These are phyloP conservation scores for Saccharomyces cerevisiae DNA, from an alignment of 805 yeast genomes.

Conservation along the genomic window DNA sequence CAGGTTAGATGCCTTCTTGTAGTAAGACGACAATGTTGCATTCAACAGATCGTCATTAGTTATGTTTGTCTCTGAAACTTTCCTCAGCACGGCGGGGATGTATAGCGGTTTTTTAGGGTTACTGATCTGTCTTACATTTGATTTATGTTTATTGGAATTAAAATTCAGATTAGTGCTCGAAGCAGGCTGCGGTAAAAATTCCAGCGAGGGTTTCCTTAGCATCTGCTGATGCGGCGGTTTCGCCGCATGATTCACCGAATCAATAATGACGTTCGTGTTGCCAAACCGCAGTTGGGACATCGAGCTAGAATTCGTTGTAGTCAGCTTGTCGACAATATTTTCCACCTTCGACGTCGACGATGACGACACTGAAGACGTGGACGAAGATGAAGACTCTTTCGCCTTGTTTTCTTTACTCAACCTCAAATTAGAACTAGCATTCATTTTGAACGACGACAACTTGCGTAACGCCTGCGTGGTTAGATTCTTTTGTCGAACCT, in stretches of 20 bases:
- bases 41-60: conserved; percentile 35
- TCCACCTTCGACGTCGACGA: conserved; percentile 1
- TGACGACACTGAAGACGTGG: background rate
- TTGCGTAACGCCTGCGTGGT: conserved; percentile 36
- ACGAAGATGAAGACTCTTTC: background rate
- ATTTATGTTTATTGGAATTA: conserved; percentile 5
- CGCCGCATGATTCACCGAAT: conserved; percentile 13
- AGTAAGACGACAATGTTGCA: conserved; percentile 14
- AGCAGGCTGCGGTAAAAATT: conserved; percentile 13
- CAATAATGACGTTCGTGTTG: conserved; percentile 25
- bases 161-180: conserved; percentile 2
- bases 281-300: conserved; percentile 24
- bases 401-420: background rate
- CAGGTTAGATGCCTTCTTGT: background rate
- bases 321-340: background rate
- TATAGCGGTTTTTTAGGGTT: conserved; percentile 82
- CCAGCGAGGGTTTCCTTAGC: conserved; percentile 12
- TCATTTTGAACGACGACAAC: conserved; percentile 25
- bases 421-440: background rate
- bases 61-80: conserved; percentile 36
- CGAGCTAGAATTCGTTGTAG: conserved; percentile 7
- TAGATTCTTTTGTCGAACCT: conserved; percentile 27
- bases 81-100: conserved; percentile 79
- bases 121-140: conserved; percentile 53
- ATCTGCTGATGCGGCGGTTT: background rate